A percentile compares a stretch with the other conserved stretches of the same genome.
phyloP scores from a whole-genome alignment of 2,329 filamentous ascomycete species.

The Trichoderma sp. region DNA sequence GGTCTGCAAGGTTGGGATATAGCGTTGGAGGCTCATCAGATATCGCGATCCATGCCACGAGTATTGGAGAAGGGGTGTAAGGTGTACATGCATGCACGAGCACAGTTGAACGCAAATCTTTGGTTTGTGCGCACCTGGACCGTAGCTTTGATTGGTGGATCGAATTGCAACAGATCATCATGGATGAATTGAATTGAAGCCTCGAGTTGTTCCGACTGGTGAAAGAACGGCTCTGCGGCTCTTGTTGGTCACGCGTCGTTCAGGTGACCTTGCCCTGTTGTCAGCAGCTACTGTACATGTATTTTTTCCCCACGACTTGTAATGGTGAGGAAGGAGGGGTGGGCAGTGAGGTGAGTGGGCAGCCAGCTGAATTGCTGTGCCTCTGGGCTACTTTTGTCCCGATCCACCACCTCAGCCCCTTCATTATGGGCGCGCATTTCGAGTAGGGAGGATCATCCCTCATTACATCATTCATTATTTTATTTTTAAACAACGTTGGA shows the following conservation, averaged over 20 bases:
- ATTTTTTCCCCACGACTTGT: background rate
- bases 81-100: background rate
- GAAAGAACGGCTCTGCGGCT: background rate
- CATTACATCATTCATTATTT: background rate
- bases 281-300: background rate
- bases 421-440: background rate
- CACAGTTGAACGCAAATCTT: background rate
- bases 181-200: background rate
- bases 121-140: background rate
- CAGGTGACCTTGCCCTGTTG: background rate
- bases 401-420: background rate
- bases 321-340: background rate
- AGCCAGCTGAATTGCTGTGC: background rate
- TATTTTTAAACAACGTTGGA: background rate
- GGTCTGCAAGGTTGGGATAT: background rate
- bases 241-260: slow-evolving; percentile 1
- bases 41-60: slow-evolving; percentile 15
- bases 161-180: background rate
- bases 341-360: background rate
- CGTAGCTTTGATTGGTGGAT: background rate
- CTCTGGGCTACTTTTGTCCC: background rate
- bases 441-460: background rate
- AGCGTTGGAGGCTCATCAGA: slow-evolving; percentile 15
- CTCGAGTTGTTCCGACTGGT: background rate
- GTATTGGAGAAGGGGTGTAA: background rate